A percentile compares a stretch with the other conserved stretches of the same genome.
Evolutionary conservation across 2,329 filamentous ascomycete species (phyloP).

Genomic region (Fusarium protoensiforme): DNA sequence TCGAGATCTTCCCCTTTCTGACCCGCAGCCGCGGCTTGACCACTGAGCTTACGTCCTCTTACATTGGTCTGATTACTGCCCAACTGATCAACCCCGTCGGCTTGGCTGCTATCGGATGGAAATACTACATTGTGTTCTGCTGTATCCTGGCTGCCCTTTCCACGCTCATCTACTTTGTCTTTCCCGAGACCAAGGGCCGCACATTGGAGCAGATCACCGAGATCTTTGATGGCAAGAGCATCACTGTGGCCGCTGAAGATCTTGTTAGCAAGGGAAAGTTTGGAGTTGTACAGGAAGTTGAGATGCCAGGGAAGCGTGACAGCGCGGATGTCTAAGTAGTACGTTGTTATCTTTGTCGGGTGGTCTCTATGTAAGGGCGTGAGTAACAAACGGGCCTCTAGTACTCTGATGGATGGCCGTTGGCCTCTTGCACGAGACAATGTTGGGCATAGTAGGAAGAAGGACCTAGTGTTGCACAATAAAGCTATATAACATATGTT

Average conservation of each 20-base stretch:
- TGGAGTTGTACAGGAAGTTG: not conserved
- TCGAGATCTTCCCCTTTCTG: slow-evolving; percentile 35
- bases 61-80: slow-evolving; percentile 41
- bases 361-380: not conserved
- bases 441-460: not conserved
- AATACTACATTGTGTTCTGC: slow-evolving; percentile 52
- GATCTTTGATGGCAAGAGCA: slow-evolving; percentile 33
- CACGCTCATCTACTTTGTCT: slow-evolving; percentile 49
- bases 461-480: not conserved
- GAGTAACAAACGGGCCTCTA: not conserved
- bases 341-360: not conserved
- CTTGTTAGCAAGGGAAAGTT: not conserved
- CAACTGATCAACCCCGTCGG: slow-evolving; percentile 53
- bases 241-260: not conserved
- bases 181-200: slow-evolving; percentile 42
- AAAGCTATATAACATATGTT: not conserved
- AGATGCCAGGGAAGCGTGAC: not conserved
- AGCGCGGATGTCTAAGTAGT: not conserved
- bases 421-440: not conserved
- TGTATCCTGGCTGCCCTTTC: slow-evolving; percentile 44
- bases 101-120: slow-evolving; percentile 48
- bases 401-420: not conserved
- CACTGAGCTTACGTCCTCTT: not conserved
- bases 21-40: slow-evolving; percentile 1
- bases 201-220: slow-evolving; percentile 40